Percentiles rank a stretch among this genome's conserved stretches.
Evolutionary conservation across 108 stramenopile genomes (phyloP).

Genomic region (Fistulifera pelliculosa): DNA sequence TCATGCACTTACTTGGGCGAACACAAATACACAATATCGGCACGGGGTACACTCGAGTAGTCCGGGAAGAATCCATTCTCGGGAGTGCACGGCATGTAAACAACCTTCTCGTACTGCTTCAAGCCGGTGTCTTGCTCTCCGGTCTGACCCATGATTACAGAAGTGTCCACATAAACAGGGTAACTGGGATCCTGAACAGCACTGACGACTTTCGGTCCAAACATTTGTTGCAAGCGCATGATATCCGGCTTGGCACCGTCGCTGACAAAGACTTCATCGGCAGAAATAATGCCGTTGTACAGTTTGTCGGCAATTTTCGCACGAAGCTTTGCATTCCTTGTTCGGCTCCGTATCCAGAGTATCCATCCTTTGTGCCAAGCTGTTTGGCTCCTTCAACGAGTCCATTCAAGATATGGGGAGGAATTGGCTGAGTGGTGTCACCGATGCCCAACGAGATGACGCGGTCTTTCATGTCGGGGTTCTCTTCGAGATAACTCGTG

Average conservation of each 20-base stretch:
- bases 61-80: conserved; percentile 96
- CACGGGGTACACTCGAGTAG: conserved; percentile 69
- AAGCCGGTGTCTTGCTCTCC: conserved; percentile 73
- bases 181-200: conserved; percentile 97
- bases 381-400: conserved; percentile 76
- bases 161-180: conserved; percentile 94
- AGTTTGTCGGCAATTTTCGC: conserved; percentile 85
- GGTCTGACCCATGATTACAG: conserved; percentile 94
- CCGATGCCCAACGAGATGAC: conserved; percentile 95
- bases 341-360: conserved; percentile 93
- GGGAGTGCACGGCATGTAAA: conserved; percentile 94
- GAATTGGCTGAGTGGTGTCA: conserved; percentile 96
- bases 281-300: conserved; percentile 82
- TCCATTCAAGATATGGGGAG: conserved; percentile 84
- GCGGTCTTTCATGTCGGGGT: conserved; percentile 85
- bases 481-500: conserved; percentile 77
- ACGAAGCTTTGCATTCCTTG: conserved; percentile 82
- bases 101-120: conserved; percentile 92
- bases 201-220: conserved; percentile 82
- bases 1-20: conserved; percentile 70
- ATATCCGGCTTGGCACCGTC: conserved; percentile 99
- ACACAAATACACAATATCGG: conserved; percentile 95
- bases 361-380: conserved; percentile 89
- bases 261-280: conserved; percentile 94
- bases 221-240: conserved; percentile 92